A percentile compares a stretch with the other conserved stretches of the same genome.
phyloP scores from a whole-genome alignment of 768 basidiomycete species.

The Lactarius indigo region DNA sequence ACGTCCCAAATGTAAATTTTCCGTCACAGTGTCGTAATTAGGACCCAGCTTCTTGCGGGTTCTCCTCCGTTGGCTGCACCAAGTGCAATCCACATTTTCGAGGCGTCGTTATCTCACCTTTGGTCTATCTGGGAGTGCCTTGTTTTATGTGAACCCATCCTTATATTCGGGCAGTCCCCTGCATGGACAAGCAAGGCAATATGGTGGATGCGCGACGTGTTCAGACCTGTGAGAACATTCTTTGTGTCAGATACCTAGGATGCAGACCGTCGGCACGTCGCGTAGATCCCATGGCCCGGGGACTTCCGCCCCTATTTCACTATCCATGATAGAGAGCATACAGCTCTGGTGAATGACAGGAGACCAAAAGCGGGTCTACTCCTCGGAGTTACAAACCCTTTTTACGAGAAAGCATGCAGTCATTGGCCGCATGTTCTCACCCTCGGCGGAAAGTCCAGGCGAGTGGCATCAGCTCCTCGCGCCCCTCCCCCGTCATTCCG shows the following conservation, averaged over 20 bases:
- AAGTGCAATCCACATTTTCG: conserved; percentile 57
- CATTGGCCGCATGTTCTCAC: conserved; percentile 88
- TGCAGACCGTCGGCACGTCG: background rate
- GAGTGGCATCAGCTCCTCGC: conserved; percentile 36
- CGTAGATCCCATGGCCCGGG: conserved; percentile 73
- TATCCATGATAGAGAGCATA: conserved; percentile 88
- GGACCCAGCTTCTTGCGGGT: conserved; percentile 60
- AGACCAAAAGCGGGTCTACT: conserved; percentile 75
- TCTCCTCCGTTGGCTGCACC: conserved; percentile 50
- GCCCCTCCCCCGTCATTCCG: background rate
- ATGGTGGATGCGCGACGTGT: conserved; percentile 87
- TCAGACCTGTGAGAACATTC: conserved; percentile 63
- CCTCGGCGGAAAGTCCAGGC: conserved; percentile 47
- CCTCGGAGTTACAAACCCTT: conserved; percentile 86
- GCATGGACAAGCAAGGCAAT: conserved; percentile 81
- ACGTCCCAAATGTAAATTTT: background rate
- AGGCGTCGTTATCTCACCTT: conserved; percentile 59
- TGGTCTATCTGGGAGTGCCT: conserved; percentile 96
- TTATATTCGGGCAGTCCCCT: conserved; percentile 78
- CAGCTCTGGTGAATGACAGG: conserved; percentile 71
- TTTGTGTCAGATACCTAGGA: background rate
- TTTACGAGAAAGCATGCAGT: conserved; percentile 71
- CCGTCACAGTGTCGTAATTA: background rate
- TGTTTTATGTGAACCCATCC: conserved; percentile 83
- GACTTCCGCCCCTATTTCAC: conserved; percentile 96